Base-by-base conservation (phyloP, 1,284 basidiomycete genomes). In the Leccinum pachyderme region DNA sequence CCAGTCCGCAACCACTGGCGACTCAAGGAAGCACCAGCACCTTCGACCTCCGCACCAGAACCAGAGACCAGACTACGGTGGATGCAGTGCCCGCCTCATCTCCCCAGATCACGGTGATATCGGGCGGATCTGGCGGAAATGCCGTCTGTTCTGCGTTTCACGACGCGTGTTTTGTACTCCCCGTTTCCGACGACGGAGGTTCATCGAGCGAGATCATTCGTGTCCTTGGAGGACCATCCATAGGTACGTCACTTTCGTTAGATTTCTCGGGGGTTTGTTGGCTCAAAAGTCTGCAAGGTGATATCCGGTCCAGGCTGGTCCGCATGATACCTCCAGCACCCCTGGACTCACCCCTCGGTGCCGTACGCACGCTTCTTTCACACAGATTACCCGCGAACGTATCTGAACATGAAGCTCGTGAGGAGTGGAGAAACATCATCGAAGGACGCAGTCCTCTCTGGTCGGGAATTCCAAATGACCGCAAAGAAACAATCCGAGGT, bases 401-500 rank as follows among this genome's bases (percentile, higher is more conserved):
- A 15, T 74, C 83, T 0, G 89, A 94, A 61, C 79, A 81, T 49
- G 83, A 86, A 57, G 92, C 93, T n/a, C 83, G 92, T 57, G 91
- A 93, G 31, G 81, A 92, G 63, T 98, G 95, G 94, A 79, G 90
- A 60, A 86, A 93, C 58, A 93, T 98, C 57, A 89, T 98, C 12
- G 95, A 98, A 74, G 96, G 96, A 0, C 80, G 81, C 28, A 95
- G 92, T 65, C 60, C 65, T 1, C 78, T 98, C 3, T 99, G 96
- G 96, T 69, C 77, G 4, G 93, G 92, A 0, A 94, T 99, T 47
- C 93, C 95, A 0, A 83, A 83, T 39, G 96, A 98, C 69, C 83
- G 94, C 60, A 95, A 95, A 72, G 96, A 98, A 71, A 85, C 86
- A 25, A 90, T 95, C 52, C 81, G 93, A 69, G 91, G 91, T 87